Evolutionary conservation across 495 filamentous ascomycete species (phyloP).

Genomic region (Penicillium silybi): DNA sequence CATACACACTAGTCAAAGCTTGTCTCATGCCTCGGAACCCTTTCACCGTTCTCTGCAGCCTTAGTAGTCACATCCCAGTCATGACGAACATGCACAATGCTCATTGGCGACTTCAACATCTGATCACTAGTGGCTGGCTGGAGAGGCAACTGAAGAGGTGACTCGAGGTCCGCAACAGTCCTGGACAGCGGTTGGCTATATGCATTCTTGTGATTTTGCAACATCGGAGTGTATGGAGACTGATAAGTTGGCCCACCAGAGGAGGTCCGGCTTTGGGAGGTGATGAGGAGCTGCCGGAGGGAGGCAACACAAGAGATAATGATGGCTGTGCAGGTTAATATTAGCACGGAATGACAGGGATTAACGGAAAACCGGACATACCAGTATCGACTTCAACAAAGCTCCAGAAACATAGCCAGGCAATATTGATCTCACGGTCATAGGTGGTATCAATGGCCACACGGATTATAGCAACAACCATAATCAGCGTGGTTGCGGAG

Average conservation of each 20-base stretch:
- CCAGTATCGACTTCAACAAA: conserved; percentile 23
- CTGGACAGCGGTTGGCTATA: too few relatives aligned
- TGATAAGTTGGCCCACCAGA: not conserved
- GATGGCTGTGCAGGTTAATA: conserved; percentile 4
- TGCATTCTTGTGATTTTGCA: conserved; percentile 1
- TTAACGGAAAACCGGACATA: too few relatives aligned
- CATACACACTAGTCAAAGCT: too few relatives aligned
- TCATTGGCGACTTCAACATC: not conserved
- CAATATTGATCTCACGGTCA: conserved; percentile 13
- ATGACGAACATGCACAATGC: conserved; percentile 8
- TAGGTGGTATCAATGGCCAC: conserved; percentile 15
- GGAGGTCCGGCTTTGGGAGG: conserved; percentile 1
- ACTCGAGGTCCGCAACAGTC: too few relatives aligned
- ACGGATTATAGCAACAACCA: conserved; percentile 21
- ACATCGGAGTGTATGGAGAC: not conserved
- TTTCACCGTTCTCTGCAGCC: not conserved
- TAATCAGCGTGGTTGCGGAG: conserved; percentile 21
- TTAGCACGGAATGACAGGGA: too few relatives aligned
- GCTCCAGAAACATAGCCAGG: conserved; percentile 28
- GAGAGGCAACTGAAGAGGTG: not conserved
- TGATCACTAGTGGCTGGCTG: not conserved
- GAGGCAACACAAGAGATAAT: conserved; percentile 13
- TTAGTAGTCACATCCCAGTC: conserved; percentile 2
- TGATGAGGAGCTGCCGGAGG: conserved; percentile 9
- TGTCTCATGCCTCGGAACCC: too few relatives aligned